phyloP scores from a whole-genome alignment of 352 stramenopile species.

The Globisporangium nagaii region DNA sequence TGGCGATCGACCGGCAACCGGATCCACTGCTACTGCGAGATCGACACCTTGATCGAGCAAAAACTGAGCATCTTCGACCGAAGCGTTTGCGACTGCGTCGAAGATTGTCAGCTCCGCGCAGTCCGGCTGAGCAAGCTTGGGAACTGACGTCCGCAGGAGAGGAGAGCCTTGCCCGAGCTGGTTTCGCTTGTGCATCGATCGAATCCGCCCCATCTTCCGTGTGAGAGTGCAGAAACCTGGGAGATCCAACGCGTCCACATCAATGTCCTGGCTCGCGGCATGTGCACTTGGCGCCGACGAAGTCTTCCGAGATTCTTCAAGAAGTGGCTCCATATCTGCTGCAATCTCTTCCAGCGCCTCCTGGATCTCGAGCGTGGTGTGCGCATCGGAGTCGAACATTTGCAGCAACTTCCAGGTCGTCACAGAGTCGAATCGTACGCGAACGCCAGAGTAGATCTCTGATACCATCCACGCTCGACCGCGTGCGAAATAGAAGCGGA shows the following conservation, averaged over 20 bases:
- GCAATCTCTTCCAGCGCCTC: constrained; percentile 30
- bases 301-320: too few relatives aligned
- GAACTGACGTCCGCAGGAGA: background rate
- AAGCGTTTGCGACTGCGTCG: constrained; percentile 45
- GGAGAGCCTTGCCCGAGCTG: constrained; percentile 12
- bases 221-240: constrained; percentile 29
- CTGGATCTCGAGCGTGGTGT: constrained; percentile 20
- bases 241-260: constrained; percentile 54
- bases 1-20: constrained; percentile 33
- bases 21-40: constrained; percentile 26
- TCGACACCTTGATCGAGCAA: constrained; percentile 39
- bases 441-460: background rate
- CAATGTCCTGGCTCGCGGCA: constrained; percentile 20
- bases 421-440: constrained; percentile 31
- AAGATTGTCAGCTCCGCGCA: constrained; percentile 32
- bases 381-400: constrained; percentile 24
- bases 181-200: constrained; percentile 37
- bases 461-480: constrained; percentile 40
- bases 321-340: constrained; percentile 24
- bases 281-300: too few relatives aligned
- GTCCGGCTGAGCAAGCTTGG: background rate
- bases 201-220: constrained; percentile 36
- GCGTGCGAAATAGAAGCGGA: constrained; percentile 35
- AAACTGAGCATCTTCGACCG: constrained; percentile 49
- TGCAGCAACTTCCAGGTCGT: constrained; percentile 44